phyloP scores from a whole-genome alignment of 2,329 filamentous ascomycete species.

The Penicillium sp. region DNA sequence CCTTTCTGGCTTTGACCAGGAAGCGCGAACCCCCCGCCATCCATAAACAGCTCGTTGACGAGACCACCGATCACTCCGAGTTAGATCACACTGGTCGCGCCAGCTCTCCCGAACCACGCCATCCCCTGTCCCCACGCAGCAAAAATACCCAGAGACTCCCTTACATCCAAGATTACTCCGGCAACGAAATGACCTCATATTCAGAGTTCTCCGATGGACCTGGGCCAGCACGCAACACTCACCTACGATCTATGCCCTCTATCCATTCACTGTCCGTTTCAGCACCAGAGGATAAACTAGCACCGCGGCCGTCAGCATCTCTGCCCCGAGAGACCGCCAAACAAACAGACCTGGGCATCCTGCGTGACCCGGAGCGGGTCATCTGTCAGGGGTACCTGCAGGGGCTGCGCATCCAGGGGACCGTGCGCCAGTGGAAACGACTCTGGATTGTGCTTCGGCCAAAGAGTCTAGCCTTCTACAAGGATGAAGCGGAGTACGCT shows the following conservation, averaged over 20 bases:
- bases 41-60: conserved; percentile 28
- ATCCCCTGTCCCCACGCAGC: conserved; percentile 22
- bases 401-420: conserved; percentile 67
- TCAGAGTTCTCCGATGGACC: conserved; percentile 72
- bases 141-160: conserved; percentile 23
- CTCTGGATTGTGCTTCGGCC: conserved; percentile 86
- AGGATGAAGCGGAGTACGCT: conserved; percentile 82
- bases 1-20: conserved; percentile 50
- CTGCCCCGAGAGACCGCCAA: conserved; percentile 52
- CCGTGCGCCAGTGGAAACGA: conserved; percentile 87
- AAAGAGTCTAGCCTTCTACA: conserved; percentile 79
- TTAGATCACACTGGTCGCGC: conserved; percentile 28
- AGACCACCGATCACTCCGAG: conserved; percentile 39
- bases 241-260: conserved; percentile 25
- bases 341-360: conserved; percentile 46
- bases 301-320: conserved; percentile 15
- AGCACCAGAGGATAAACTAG: conserved; percentile 25
- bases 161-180: conserved; percentile 50
- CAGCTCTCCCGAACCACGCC: conserved; percentile 30
- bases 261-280: conserved; percentile 25
- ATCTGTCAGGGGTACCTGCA: conserved; percentile 87
- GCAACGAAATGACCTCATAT: conserved; percentile 62
- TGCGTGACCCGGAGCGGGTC: conserved; percentile 73
- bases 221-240: conserved; percentile 19
- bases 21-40: conserved; percentile 16